Percentiles rank a stretch among this genome's conserved stretches.
Evolutionary conservation across 2,329 filamentous ascomycete species (phyloP).

Genomic region (Colletotrichum destructivum): DNA sequence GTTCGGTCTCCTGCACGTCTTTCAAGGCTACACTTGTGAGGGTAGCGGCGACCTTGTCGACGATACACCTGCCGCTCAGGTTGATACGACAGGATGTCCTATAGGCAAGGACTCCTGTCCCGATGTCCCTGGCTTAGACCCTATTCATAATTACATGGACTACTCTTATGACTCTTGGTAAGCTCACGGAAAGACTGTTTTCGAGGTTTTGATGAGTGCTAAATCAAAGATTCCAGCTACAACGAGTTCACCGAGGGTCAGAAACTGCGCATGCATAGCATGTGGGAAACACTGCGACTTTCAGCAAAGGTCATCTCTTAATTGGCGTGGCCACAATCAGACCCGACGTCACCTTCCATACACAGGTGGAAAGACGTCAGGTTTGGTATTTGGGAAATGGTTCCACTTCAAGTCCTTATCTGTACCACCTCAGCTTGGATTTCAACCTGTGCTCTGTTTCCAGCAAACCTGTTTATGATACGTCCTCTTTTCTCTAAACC

Average conservation of each 20-base stretch:
- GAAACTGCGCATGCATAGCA: background rate
- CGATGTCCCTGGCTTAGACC: constrained; percentile 43
- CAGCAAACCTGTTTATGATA: too few species aligned
- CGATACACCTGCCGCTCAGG: background rate
- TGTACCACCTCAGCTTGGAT: background rate
- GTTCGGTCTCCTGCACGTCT: background rate
- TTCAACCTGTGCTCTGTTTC: too few species aligned
- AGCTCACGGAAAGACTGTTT: background rate
- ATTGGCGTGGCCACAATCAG: background rate
- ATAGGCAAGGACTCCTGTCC: constrained; percentile 45
- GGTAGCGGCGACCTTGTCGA: background rate
- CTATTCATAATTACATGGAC: constrained; percentile 47
- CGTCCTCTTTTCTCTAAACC: background rate
- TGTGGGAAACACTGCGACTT: background rate
- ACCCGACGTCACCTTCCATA: background rate
- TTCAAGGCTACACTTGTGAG: background rate
- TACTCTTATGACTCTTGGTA: constrained; percentile 53
- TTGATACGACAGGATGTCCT: constrained; percentile 17
- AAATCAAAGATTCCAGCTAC: background rate
- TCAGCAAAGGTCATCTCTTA: background rate
- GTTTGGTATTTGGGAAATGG: background rate
- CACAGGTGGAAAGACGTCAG: background rate
- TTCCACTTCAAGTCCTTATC: background rate
- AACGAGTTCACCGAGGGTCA: background rate
- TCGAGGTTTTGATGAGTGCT: background rate